Evolutionary conservation across 441 rosid genomes (phyloP), one percentile per base, ranked within the genome.

Genomic region (Melastoma candidum): DNA sequence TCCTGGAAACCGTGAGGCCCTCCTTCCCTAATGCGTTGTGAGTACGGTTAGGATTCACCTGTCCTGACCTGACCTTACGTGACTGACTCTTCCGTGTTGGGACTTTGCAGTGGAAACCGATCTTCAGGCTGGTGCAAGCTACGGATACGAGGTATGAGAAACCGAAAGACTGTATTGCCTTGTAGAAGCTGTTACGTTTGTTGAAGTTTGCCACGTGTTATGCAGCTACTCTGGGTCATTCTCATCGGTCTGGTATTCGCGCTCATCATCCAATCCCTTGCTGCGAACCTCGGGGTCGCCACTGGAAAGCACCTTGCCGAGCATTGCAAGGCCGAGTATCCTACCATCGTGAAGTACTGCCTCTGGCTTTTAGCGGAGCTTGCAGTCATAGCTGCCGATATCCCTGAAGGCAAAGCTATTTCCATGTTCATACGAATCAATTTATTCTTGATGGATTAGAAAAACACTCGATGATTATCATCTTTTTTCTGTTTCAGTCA

Each of bases 361-460:
- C 68, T 84, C 0, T 84, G 93, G 86, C 14, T 84, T 58, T 73
- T 79, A 2, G 86, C 88, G 7, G 89, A 84, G 59, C 0, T 70
- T 0, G 73, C 89, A 4, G 86, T 82, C 45, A 80, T 82, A 12
- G 84, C 84, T 47, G 87, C 87, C 11, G 94, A 84, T 53, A 79
- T 84, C 7, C 89, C 83, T 0, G 86, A 84, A 82, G 83, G 93
- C 66, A 25, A 22, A 17, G 0, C 43, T 44, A 43, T 12, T 11
- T 25, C 2, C 14, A 25, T 3, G 24, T 22, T 4, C 7, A 7
- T 44, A 12, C 11, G 13, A 50, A 22, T 51, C 32, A 7, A 24
- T 0, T 22, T 10, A 7, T 12, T 53, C 12, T 11, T 11, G 12
- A 12, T 41, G 46, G 43, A 24, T 6, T 11, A 11, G 3, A n/a